Base-by-base conservation (phyloP, 2,329 filamentous ascomycete species). In the Aureobasidium sp. region DNA sequence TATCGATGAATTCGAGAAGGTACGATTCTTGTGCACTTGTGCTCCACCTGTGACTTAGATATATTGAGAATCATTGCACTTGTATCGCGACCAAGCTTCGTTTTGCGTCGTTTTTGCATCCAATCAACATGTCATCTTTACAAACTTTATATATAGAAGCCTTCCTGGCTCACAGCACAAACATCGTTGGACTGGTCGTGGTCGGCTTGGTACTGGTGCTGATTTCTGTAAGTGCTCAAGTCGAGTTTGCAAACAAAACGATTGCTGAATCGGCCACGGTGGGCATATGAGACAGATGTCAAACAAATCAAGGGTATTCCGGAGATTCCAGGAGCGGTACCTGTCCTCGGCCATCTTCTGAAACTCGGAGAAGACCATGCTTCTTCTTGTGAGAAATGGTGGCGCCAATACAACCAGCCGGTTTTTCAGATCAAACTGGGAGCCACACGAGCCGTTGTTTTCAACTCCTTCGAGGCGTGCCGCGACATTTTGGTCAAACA, bases 351-450 rank as follows among this genome's bases (percentile, higher is more conserved):
- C 1, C 76, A 79, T 62, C 69, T 79, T 3, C 68, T 76, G 5
- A 66, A 71, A 22, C 70, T 79, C 2, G 76, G 77, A 14, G 74
- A 77, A 3, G 76, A 79, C 58, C 77, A 79, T 63, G 76, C 77
- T 17, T 75, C 71, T 7, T 66, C 71, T 2, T 79, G 75, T 52
- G 76, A 75, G 25, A n/a, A 64, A 54, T 75, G 73, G 72, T 75
- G 71, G 70, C 66, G 65, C 14, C 63, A 74, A 61, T 75, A 77
- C 59, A 66, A 68, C 4, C 61, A 70, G 8, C 73, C 74, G 1
- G 70, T 76, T 41, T 78, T 75, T 59, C 75, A 78, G 55, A 73
- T 85, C 49, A 69, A 71, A 12, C 68, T 79, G 1, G 76, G 76
- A 10, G 79, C 79, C 57, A 78, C 71, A 0, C 65, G 76, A 14